These are phyloP conservation scores for Leccinum subtestaceum DNA, from an alignment of 768 basidiomycete genomes.

Conservation along the genomic window DNA sequence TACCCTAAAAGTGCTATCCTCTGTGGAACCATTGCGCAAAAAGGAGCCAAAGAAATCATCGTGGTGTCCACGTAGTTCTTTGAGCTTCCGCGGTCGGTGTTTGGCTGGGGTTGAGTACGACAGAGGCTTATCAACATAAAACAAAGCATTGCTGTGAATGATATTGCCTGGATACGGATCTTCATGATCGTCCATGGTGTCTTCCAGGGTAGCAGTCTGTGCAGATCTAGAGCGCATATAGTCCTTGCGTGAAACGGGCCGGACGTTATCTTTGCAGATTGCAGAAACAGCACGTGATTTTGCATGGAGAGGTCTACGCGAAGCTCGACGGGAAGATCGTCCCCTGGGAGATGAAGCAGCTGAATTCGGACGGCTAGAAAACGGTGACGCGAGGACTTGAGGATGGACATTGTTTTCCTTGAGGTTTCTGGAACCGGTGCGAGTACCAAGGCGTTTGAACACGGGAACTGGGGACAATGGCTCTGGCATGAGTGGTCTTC, in stretches of 20 bases:
- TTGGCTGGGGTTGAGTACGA: conserved; percentile 28
- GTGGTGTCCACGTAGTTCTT: not conserved
- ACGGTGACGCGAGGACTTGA: conserved; percentile 42
- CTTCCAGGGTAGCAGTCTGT: conserved; percentile 10
- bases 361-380: conserved; percentile 44
- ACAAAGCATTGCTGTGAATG: conserved; percentile 11
- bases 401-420: conserved; percentile 36
- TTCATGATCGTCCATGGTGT: not conserved
- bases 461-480: conserved; percentile 44
- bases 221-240: conserved; percentile 27
- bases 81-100: conserved; percentile 2
- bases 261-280: conserved; percentile 16
- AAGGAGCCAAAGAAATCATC: not conserved
- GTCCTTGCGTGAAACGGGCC: conserved; percentile 16
- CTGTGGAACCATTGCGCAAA: not conserved
- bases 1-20: not conserved
- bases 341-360: conserved; percentile 34
- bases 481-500: conserved; percentile 27
- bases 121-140: conserved; percentile 22
- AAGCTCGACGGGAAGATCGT: conserved; percentile 12
- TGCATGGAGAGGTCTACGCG: conserved; percentile 23
- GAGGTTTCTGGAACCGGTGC: conserved; percentile 39
- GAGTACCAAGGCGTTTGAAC: conserved; percentile 33
- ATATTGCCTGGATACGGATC: conserved; percentile 2
- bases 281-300: conserved; percentile 43